A percentile compares a stretch with the other conserved stretches of the same genome.
These are phyloP conservation scores for Cucurbita pepo DNA, from an alignment of 306 rosid genomes.

Conservation along the genomic window DNA sequence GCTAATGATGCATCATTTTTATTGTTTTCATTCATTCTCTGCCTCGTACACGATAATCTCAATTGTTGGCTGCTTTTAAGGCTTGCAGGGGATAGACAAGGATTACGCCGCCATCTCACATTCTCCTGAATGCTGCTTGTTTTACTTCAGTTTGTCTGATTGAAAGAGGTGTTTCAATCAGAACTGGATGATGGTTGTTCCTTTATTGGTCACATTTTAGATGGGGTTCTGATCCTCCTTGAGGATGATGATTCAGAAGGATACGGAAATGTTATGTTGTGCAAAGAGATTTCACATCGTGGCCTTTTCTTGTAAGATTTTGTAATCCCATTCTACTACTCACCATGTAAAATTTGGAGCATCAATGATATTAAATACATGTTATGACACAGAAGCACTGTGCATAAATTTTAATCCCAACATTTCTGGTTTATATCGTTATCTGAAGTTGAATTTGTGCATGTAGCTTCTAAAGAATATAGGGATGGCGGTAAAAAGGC, in stretches of 20 bases:
- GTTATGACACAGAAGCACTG: neutral
- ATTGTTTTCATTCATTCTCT: neutral
- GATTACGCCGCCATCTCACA: neutral
- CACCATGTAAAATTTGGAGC: neutral
- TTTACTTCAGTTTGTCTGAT: neutral
- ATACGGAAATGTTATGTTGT: neutral
- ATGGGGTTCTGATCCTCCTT: neutral
- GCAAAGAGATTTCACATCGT: neutral
- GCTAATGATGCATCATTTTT: neutral
- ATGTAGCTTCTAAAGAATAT: neutral
- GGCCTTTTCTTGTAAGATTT: neutral
- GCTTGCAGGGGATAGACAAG: neutral
- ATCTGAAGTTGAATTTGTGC: neutral
- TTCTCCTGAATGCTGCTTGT: neutral
- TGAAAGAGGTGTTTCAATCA: neutral
- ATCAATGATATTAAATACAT: neutral
- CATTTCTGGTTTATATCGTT: neutral
- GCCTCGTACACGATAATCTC: neutral
- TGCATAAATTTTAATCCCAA: neutral
- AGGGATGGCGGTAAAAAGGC: neutral
- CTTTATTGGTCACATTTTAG: neutral
- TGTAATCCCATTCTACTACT: neutral
- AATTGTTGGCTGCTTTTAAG: neutral
- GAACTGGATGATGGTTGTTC: constrained; percentile 1
- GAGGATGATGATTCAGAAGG: neutral